Evolutionary conservation across 441 rosid genomes (phyloP).

Genomic region (Biscutella laevigata): DNA sequence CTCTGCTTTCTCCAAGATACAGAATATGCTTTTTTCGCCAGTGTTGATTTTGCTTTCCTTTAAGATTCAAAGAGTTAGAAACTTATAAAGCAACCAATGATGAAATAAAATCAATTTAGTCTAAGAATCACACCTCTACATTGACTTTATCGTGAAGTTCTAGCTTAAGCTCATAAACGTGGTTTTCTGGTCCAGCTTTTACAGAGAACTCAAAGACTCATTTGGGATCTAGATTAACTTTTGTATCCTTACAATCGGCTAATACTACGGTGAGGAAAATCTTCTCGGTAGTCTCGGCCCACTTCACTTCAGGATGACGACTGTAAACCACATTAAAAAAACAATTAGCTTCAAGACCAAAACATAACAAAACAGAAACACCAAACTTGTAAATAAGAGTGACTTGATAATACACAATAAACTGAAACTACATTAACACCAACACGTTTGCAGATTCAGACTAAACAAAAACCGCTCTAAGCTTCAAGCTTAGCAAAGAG

Average conservation of each 20-base stretch:
- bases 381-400: too few relatives aligned
- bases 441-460: too few relatives aligned
- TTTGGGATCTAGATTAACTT: slow-evolving; percentile 60
- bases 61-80: neutral
- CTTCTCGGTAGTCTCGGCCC: slow-evolving; percentile 68
- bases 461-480: too few relatives aligned
- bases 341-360: too few relatives aligned
- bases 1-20: slow-evolving; percentile 66
- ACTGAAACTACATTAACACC: too few relatives aligned
- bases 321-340: too few relatives aligned
- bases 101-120: neutral
- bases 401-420: too few relatives aligned
- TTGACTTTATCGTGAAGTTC: slow-evolving; percentile 62
- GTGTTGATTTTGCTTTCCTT: slow-evolving; percentile 61
- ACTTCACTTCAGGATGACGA: slow-evolving; percentile 70
- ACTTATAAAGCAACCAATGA: neutral
- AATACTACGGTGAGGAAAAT: slow-evolving; percentile 50
- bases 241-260: slow-evolving; percentile 55
- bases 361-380: too few relatives aligned
- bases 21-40: slow-evolving; percentile 57
- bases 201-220: slow-evolving; percentile 60
- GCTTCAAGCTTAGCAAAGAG: too few relatives aligned
- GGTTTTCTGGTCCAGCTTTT: slow-evolving; percentile 40
- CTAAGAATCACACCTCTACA: slow-evolving; percentile 43
- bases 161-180: slow-evolving; percentile 51